Base-by-base conservation (phyloP, 345 rosid species). In the Mercurialis annua region DNA sequence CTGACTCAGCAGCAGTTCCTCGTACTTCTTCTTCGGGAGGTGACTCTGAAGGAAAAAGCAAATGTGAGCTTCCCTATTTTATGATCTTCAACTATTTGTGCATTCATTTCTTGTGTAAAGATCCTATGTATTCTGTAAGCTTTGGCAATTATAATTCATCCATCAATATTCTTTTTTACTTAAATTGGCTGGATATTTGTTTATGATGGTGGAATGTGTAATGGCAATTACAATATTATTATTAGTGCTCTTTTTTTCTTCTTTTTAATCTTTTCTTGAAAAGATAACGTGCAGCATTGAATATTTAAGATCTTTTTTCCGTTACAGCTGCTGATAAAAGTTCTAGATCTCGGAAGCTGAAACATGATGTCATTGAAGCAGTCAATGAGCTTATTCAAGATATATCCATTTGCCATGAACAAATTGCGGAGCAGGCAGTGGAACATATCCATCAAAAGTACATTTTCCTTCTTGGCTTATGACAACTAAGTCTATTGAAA, bases 401-500 rank as follows among this genome's bases (percentile, higher is more conserved):
- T 64, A 90, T 92, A 71, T 67, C 76, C 70, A 87, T 93, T 51
- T 95, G 98, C 77, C 97, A 92, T 73, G 99, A 95, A 71, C 97
- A 85, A 88, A 95, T 95, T 51, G 96, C 99, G 36, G 98, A 95
- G 80, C 99, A 95, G 81, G 99, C 99, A 6, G 83, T 95, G 62
- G 99, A 95, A 82, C 99, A 95, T 81, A 95, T 92, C 74, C 99
- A 95, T 83, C 99, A 95, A 40, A 92, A 95, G 98, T 95, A 95
- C 47, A 47, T 68, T 24, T 54, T 53, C 62, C 49, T 33, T 60
- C 61, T 27, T 71, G 59, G 27, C 23, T 57, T 42, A 47, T 27
- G 30, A 10, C 53, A 31, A 46, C 54, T 47, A 55, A 27, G 68
- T 65, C 29, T 38, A 44, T 51, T 55, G 21, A 61, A 31, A 50